A percentile compares a stretch with the other conserved stretches of the same genome.
These are phyloP conservation scores for Persicaria tinctoria DNA, from an alignment of 148 eudicot species.

Conservation along the genomic window DNA sequence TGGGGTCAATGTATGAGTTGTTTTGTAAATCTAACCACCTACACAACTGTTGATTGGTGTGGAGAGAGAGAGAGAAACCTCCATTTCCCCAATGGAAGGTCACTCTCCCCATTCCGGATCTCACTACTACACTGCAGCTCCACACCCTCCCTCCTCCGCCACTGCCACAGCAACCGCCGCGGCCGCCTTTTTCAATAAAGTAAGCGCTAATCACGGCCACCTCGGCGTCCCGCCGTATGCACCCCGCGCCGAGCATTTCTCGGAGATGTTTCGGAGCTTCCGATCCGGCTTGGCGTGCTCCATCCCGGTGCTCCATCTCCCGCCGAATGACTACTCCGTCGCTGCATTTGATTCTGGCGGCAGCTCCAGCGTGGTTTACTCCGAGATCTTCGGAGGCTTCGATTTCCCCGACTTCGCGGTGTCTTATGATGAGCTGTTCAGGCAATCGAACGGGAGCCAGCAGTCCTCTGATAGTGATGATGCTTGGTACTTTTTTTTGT, in stretches of 20 bases:
- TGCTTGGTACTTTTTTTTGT: slow-evolving; percentile 40
- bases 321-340: background rate
- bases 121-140: slow-evolving; percentile 2
- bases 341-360: slow-evolving; percentile 5
- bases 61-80: background rate
- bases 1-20: too few species aligned
- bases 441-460: slow-evolving; percentile 23
- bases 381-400: slow-evolving; percentile 59
- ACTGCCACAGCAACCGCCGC: background rate
- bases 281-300: slow-evolving; percentile 7
- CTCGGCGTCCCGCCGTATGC: background rate
- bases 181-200: background rate
- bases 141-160: background rate
- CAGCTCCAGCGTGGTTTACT: slow-evolving; percentile 38
- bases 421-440: slow-evolving; percentile 42
- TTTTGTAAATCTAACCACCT: too few species aligned
- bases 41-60: background rate
- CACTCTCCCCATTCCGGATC: background rate
- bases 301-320: slow-evolving; percentile 13
- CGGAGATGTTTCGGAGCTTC: background rate
- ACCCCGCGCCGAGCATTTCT: background rate
- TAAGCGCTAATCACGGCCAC: background rate
- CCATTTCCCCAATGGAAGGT: slow-evolving; percentile 1
- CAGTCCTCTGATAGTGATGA: slow-evolving; percentile 43
- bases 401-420: slow-evolving; percentile 34